Conservation (phyloP, 192 early-diverging fungal genomes). For the Gamsiella multidivaricata region DNA sequence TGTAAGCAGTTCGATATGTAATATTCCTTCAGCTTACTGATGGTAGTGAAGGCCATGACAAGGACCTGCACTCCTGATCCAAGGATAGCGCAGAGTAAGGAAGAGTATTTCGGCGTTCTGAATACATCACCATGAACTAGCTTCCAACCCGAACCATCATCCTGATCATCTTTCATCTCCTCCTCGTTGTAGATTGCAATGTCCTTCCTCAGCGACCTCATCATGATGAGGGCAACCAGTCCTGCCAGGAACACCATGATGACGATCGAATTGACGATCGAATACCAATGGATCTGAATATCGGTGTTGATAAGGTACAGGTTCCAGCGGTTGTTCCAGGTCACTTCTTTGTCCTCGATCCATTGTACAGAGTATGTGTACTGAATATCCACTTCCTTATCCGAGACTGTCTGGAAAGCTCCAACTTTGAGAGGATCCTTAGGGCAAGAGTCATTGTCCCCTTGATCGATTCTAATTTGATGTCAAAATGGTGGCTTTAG, state of each 20-base stretch:
- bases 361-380: slow-evolving; percentile 81
- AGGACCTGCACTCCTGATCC: slow-evolving; percentile 80
- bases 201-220: slow-evolving; percentile 75
- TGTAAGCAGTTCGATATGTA: background rate
- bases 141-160: slow-evolving; percentile 81
- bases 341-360: slow-evolving; percentile 64
- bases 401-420: slow-evolving; percentile 47
- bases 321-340: slow-evolving; percentile 74
- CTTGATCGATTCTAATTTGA: slow-evolving; percentile 38
- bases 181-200: slow-evolving; percentile 58
- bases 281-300: slow-evolving; percentile 71
- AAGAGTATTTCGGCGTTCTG: slow-evolving; percentile 70
- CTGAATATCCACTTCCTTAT: slow-evolving; percentile 54
- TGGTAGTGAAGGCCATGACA: slow-evolving; percentile 64
- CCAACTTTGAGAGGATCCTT: slow-evolving; percentile 46
- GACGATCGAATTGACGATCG: slow-evolving; percentile 76
- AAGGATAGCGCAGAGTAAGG: slow-evolving; percentile 74
- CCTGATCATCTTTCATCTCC: slow-evolving; percentile 70
- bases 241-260: slow-evolving; percentile 74
- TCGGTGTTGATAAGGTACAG: slow-evolving; percentile 65
- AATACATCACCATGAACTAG: slow-evolving; percentile 84
- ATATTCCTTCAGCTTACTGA: slow-evolving; percentile 31
- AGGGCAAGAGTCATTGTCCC: slow-evolving; percentile 31
- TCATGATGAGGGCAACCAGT: slow-evolving; percentile 73
- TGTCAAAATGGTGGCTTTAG: no score